Percentiles rank a stretch among this genome's conserved stretches.
Conservation (phyloP, 164 flowering plant genomes). For the Litsea cubeba region DNA sequence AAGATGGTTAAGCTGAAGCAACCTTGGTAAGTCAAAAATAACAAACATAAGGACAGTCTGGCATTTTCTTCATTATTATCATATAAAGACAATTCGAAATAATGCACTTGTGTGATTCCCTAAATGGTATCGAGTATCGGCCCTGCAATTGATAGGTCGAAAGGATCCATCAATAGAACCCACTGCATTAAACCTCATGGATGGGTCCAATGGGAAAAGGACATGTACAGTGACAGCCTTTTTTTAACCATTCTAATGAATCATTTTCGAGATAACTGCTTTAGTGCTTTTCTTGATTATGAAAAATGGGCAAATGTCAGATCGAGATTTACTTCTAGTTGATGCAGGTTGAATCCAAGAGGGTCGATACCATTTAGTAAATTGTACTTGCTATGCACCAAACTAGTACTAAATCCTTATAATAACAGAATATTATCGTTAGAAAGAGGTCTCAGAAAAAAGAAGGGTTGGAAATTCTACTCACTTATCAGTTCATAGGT, state of each 20-base stretch:
- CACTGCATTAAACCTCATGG: not conserved
- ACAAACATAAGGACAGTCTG: not conserved
- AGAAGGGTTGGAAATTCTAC: slow-evolving; percentile 6
- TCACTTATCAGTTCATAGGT: slow-evolving; percentile 81
- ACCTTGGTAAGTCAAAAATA: not conserved
- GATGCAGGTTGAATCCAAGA: not conserved
- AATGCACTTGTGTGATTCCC: not conserved
- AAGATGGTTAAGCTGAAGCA: not conserved
- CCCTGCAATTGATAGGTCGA: too few relatives aligned
- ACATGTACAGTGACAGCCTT: too few relatives aligned
- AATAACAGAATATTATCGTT: not conserved
- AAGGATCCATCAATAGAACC: not conserved
- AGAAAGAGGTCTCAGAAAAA: not conserved
- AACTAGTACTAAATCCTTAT: not conserved
- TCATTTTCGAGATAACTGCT: too few relatives aligned
- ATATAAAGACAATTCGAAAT: not conserved
- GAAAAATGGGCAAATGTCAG: not conserved
- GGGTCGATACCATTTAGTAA: too few relatives aligned
- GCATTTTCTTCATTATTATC: not conserved
- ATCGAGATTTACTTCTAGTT: not conserved
- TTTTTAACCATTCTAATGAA: too few relatives aligned
- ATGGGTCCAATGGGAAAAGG: not conserved
- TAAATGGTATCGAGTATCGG: not conserved
- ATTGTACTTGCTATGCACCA: not conserved
- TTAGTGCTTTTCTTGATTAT: not conserved